These are phyloP conservation scores for Acacia melanoxylon DNA, from an alignment of 306 rosid species.

Conservation along the genomic window DNA sequence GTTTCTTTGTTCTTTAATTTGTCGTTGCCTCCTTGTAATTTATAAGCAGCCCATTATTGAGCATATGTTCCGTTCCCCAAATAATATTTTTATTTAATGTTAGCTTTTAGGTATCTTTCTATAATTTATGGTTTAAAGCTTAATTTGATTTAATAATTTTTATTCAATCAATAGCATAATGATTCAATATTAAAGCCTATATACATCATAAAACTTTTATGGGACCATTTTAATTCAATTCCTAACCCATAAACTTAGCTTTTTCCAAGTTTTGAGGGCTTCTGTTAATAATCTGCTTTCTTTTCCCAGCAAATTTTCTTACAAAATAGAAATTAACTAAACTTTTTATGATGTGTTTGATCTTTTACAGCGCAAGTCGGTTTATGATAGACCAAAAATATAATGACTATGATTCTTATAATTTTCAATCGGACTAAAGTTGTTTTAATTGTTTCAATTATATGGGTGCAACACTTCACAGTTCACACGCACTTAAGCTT, in stretches of 20 bases:
- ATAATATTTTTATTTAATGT: neutral
- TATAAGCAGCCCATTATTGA: neutral
- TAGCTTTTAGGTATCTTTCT: neutral
- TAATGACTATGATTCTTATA: neutral
- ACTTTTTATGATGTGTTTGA: neutral
- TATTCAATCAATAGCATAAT: neutral
- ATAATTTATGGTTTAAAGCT: neutral
- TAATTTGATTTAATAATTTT: neutral
- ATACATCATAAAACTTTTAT: neutral
- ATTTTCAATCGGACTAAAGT: neutral
- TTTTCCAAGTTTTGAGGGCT: neutral
- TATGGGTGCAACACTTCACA: neutral
- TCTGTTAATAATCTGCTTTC: neutral
- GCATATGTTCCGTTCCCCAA: neutral
- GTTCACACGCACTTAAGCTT: neutral
- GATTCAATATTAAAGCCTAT: neutral
- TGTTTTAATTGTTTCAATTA: too few relatives aligned
- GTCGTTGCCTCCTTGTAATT: neutral
- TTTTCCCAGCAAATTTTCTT: neutral
- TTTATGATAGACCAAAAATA: neutral
- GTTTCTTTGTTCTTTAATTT: neutral
- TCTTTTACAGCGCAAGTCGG: neutral
- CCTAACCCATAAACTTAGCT: too few relatives aligned
- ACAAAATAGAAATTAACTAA: neutral
- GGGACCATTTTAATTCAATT: neutral